These are phyloP conservation scores for Myxozyma melibiosi DNA, from an alignment of 805 yeast genomes.

Conservation along the genomic window DNA sequence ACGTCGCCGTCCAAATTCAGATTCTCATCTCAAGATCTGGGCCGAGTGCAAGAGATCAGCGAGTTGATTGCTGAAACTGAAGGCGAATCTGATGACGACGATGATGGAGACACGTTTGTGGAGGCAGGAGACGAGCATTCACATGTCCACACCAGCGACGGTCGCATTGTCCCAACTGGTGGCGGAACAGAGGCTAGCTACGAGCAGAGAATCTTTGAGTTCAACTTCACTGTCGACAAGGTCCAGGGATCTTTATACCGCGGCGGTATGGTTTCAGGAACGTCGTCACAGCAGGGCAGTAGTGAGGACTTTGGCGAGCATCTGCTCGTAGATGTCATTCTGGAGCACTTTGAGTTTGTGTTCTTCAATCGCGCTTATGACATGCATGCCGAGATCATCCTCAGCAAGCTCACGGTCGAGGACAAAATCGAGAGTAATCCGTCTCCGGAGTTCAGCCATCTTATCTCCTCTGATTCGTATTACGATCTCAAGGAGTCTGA, in stretches of 20 bases:
- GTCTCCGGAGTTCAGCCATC: slow-evolving; percentile 62
- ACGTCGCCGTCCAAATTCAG: slow-evolving; percentile 4
- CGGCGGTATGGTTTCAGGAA: slow-evolving; percentile 44
- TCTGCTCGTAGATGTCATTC: slow-evolving; percentile 69
- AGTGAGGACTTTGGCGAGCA: slow-evolving; percentile 40
- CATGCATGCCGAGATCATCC: slow-evolving; percentile 64
- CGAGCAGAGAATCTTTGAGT: slow-evolving; percentile 68
- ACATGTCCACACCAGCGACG: slow-evolving; percentile 15
- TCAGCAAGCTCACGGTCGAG: slow-evolving; percentile 68
- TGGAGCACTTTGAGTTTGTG: slow-evolving; percentile 63
- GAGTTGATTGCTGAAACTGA: slow-evolving; percentile 33
- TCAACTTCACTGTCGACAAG: slow-evolving; percentile 66
- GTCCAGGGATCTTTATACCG: slow-evolving; percentile 67
- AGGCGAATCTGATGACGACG: slow-evolving; percentile 36
- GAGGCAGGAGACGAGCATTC: slow-evolving; percentile 22
- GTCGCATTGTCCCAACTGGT: neutral
- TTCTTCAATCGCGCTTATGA: slow-evolving; percentile 61
- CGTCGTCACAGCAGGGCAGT: slow-evolving; percentile 50
- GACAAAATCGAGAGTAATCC: slow-evolving; percentile 72
- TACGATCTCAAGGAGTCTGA: slow-evolving; percentile 56
- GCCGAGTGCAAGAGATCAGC: slow-evolving; percentile 6
- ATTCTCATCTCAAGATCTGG: slow-evolving; percentile 10
- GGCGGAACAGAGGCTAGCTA: slow-evolving; percentile 11
- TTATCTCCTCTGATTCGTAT: slow-evolving; percentile 65
- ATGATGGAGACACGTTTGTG: slow-evolving; percentile 28